Evolutionary conservation across 768 basidiomycete genomes (phyloP), one percentile per base, ranked within the genome.

Genomic region (Boletus fagicola): DNA sequence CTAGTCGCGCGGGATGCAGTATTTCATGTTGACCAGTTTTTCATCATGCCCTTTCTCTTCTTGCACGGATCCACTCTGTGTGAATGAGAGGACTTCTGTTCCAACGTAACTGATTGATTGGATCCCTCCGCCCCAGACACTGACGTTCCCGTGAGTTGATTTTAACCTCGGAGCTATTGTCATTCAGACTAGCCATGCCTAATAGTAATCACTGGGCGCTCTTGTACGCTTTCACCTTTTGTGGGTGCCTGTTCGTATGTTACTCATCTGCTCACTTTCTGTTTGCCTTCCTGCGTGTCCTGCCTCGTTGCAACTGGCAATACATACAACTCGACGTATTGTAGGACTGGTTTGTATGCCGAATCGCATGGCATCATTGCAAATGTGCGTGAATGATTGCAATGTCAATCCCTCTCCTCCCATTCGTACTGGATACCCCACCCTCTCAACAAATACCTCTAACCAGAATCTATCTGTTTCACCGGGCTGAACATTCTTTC

Each of bases 281-380:
- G 8, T 30, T 40, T 40, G 11, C n/a, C n/a, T 48, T 43, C 16
- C n/a, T 50, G 9, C 5, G 18, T 13, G 20, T 28, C 28, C n/a
- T 33, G 28, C n/a, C 11, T 22, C 24, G 11, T 24, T 30, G 20
- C 20, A 26, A 22, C 35, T 9, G 5, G 9, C n/a, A 22, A 44
- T 54, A 15, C 18, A 44, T 22, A 16, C 44, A 33, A 58, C 22
- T 39, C 20, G 43, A 22, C 39, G 13, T 48, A 30, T 28, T 35
- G 16, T 54, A 92, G 90, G 84, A 94, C 92, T 31, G 94, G 94
- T 5, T 80, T 95, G 4, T 83, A 92, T 65, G 86, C 88, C 0
- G 91, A 94, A 72, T 88, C 88, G 31, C 91, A 94, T 71, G 92
- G 92, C 4, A 91, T 95, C 49, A 83, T 95, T 38, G 90, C 83